Base-by-base conservation (phyloP, 805 yeast species). In the Candida caryicola region DNA sequence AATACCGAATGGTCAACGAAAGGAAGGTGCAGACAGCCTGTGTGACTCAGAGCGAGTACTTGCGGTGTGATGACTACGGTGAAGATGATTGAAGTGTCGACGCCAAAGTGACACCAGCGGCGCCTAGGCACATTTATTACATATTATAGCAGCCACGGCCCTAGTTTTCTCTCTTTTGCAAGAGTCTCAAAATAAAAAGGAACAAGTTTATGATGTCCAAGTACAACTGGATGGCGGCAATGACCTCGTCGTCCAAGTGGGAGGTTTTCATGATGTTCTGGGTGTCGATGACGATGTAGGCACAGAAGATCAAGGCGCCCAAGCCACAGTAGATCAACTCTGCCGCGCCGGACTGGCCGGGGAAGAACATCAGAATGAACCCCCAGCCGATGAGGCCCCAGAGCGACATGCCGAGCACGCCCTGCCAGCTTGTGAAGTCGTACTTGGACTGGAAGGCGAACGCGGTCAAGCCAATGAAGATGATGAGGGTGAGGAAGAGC, bases 141-240 rank as follows among this genome's bases (percentile, higher is more conserved):
- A 16, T 29, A 29, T 29, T 8, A 10, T 29, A 7, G 19, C 31
- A 13, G 18, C n/a, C 15, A n/a, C 28, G 6, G 17, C 19, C 9
- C 14, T 21, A 34, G 19, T 43, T 39, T 15, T 42, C 29, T 25
- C 47, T 37, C 35, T 52, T 52, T 16, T 70, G 64, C 49, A 86
- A 63, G 29, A 87, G 73, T 45, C 95, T 71, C 56, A 88, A 72
- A 43, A 89, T 80, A 61, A 77, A 79, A 46, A 88, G 58, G 67
- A 88, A 89, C 62, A 88, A 71, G 62, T 88, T 88, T 62, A 89
- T 69, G 33, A 87, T 76, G 57, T 88, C 96, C 69, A 88, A 72
- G 59, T 89, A 88, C 45, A 89, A 71, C 49, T 77, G 66, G 55
- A 89, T 79, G 12, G 91, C 79, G 36, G 95, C 91, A 28, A 79